phyloP scores from a whole-genome alignment of 1,139 yeast species.

The Sugiyamaella novakii region DNA sequence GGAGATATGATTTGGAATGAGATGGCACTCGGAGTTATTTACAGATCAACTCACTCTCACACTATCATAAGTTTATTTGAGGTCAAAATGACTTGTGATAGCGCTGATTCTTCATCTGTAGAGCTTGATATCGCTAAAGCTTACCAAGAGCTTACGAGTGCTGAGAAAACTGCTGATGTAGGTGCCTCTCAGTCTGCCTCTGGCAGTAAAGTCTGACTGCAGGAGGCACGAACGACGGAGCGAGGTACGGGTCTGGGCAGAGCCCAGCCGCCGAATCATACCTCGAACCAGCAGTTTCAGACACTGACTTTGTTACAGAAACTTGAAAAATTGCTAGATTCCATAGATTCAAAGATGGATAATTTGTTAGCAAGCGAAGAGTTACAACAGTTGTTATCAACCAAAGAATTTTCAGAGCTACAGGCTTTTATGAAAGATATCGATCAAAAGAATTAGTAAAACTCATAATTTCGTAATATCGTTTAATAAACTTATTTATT shows the following conservation, averaged over 20 bases:
- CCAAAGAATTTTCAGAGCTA: constrained; percentile 21
- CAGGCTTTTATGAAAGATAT: constrained; percentile 24
- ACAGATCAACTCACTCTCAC: no score
- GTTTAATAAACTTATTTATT: not conserved
- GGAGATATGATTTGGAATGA: no score
- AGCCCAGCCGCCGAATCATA: no score
- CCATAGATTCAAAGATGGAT: constrained; percentile 58
- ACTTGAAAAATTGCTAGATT: constrained; percentile 58
- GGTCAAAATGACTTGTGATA: constrained; percentile 31
- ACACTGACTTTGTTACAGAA: constrained; percentile 31
- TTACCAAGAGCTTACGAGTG: constrained; percentile 54
- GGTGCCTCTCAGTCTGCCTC: constrained; percentile 27
- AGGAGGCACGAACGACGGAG: not conserved
- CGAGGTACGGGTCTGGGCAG: not conserved
- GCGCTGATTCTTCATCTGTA: constrained; percentile 20
- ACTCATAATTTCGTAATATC: no score
- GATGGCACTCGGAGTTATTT: no score
- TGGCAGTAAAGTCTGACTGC: not conserved
- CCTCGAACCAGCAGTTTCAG: not conserved
- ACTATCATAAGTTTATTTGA: no score
- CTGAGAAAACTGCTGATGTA: constrained; percentile 57
- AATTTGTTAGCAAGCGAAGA: constrained; percentile 43
- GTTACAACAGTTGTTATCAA: constrained; percentile 25
- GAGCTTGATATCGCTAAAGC: constrained; percentile 48
- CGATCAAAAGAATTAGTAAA: constrained; percentile 1